These are phyloP conservation scores for Phlebopus sp. DNA, from an alignment of 1,284 basidiomycete genomes.

Conservation along the genomic window DNA sequence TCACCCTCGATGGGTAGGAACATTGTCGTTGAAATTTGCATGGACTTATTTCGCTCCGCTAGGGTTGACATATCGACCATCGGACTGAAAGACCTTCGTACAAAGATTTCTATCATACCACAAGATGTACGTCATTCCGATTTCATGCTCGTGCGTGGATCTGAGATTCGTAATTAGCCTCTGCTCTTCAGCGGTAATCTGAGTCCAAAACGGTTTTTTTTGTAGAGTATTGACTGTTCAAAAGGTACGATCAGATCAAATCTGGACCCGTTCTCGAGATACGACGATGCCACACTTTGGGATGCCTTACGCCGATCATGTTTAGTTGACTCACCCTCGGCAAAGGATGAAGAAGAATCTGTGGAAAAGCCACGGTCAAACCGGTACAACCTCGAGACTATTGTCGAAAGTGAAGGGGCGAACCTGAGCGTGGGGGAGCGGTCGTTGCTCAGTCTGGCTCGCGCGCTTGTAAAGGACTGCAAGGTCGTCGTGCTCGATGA, in stretches of 20 bases:
- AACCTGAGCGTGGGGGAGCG: slow-evolving; percentile 68
- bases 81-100: slow-evolving; percentile 48
- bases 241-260: slow-evolving; percentile 62
- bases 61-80: slow-evolving; percentile 52
- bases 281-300: slow-evolving; percentile 59
- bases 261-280: slow-evolving; percentile 64
- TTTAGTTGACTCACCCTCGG: slow-evolving; percentile 40
- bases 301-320: slow-evolving; percentile 60
- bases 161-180: slow-evolving; percentile 33
- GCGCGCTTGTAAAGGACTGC: slow-evolving; percentile 61
- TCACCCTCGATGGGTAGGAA: slow-evolving; percentile 40
- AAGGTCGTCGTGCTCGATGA: slow-evolving; percentile 66
- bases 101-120: slow-evolving; percentile 51
- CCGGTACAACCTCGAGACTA: slow-evolving; percentile 52
- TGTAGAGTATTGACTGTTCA: slow-evolving; percentile 17
- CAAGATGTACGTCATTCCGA: slow-evolving; percentile 37
- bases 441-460: slow-evolving; percentile 66
- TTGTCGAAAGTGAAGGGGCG: slow-evolving; percentile 62
- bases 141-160: slow-evolving; percentile 6
- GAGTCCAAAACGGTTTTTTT: background rate
- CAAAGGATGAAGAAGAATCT: slow-evolving; percentile 10
- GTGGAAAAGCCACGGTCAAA: slow-evolving; percentile 17
- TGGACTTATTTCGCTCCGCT: slow-evolving; percentile 32
- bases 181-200: slow-evolving; percentile 45
- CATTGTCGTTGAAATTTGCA: background rate